phyloP scores from a whole-genome alignment of 176 grass and related monocot species.

The Ensete glaucum region DNA sequence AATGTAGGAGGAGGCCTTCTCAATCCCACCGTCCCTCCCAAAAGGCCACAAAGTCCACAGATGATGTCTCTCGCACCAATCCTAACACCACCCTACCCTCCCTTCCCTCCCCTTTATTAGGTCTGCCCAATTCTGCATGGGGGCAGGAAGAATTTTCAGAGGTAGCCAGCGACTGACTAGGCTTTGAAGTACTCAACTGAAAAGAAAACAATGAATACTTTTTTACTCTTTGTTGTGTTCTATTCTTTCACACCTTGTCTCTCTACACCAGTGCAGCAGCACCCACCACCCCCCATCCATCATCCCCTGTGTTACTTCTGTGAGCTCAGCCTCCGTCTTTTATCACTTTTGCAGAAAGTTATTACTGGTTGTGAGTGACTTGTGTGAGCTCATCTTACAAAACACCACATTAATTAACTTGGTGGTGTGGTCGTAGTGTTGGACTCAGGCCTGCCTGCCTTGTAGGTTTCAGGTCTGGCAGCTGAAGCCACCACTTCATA shows the following conservation, averaged over 20 bases:
- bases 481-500: neutral
- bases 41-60: neutral
- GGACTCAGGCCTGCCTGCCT: no score
- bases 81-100: neutral
- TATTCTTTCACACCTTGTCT: conserved; percentile 1
- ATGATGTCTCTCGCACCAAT: neutral
- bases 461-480: neutral
- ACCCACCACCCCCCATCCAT: neutral
- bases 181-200: conserved; percentile 14
- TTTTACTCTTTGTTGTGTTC: neutral
- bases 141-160: conserved; percentile 23
- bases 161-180: conserved; percentile 10
- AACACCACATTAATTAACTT: no score
- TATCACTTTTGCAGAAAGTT: no score
- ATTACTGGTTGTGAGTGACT: no score
- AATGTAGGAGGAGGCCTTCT: neutral
- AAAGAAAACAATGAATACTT: conserved; percentile 11
- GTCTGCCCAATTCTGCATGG: conserved; percentile 18
- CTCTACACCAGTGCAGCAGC: neutral
- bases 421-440: no score
- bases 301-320: no score
- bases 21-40: no score
- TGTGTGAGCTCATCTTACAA: no score
- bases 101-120: neutral
- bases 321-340: no score